Evolutionary conservation across 1,284 basidiomycete genomes (phyloP).

Genomic region (Leccinum holopus): DNA sequence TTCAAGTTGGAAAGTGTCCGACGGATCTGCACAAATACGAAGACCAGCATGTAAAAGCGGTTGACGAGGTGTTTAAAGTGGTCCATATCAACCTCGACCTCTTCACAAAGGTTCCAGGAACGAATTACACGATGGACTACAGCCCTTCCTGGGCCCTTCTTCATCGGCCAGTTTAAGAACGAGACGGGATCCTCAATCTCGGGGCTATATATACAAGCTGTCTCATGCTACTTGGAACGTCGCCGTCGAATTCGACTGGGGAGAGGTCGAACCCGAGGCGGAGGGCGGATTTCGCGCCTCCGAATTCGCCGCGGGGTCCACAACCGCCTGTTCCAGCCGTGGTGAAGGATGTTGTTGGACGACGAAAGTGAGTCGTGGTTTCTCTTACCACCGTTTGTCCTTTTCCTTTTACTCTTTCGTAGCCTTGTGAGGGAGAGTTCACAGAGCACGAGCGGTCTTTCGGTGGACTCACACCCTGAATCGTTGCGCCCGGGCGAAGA

Average conservation of each 20-base stretch:
- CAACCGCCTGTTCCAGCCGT: slow-evolving; percentile 24
- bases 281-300: slow-evolving; percentile 61
- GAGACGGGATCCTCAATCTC: too few species aligned
- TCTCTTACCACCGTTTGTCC: background rate
- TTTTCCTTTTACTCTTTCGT: background rate
- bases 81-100: too few species aligned
- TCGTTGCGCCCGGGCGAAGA: slow-evolving; percentile 31
- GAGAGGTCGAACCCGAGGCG: slow-evolving; percentile 63
- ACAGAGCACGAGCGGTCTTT: slow-evolving; percentile 37
- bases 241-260: slow-evolving; percentile 62
- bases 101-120: too few species aligned
- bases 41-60: too few species aligned
- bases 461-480: slow-evolving; percentile 35
- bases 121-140: too few species aligned
- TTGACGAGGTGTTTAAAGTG: too few species aligned
- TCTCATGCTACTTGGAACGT: slow-evolving; percentile 22
- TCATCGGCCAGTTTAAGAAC: too few species aligned
- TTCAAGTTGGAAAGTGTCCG: too few species aligned
- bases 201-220: too few species aligned
- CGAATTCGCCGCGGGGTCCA: slow-evolving; percentile 39
- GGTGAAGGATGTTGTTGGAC: slow-evolving; percentile 18
- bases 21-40: too few species aligned
- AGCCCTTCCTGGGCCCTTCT: too few species aligned
- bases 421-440: slow-evolving; percentile 35
- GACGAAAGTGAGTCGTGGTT: slow-evolving; percentile 26